Percentiles rank a stretch among this genome's conserved stretches.
Evolutionary conservation across 768 basidiomycete genomes (phyloP).

Genomic region (Clavaria fumosa): DNA sequence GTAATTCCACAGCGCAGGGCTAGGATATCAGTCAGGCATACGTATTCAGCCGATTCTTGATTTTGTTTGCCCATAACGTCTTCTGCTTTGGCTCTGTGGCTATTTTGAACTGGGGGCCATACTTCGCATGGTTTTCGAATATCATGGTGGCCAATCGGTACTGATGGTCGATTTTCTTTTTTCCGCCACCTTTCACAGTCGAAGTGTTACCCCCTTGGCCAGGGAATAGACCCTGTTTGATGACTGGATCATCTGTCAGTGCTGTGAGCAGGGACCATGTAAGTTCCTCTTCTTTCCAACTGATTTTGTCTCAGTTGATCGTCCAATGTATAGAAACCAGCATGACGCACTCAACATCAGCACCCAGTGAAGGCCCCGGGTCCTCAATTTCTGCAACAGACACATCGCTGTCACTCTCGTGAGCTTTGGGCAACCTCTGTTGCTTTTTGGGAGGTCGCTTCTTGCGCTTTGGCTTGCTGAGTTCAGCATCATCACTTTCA

Average conservation of each 20-base stretch:
- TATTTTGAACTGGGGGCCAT: slow-evolving; percentile 3
- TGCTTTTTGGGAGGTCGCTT: too few species aligned
- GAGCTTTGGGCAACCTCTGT: too few species aligned
- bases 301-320: too few species aligned
- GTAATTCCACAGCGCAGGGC: neutral
- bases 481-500: too few species aligned
- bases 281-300: too few species aligned
- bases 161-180: slow-evolving; percentile 9
- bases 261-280: slow-evolving; percentile 3
- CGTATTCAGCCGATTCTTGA: slow-evolving; percentile 6
- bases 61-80: slow-evolving; percentile 1
- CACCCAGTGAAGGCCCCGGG: too few species aligned
- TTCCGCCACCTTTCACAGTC: slow-evolving; percentile 7
- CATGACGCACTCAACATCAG: too few species aligned
- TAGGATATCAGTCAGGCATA: neutral
- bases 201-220: slow-evolving; percentile 8
- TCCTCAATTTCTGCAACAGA: too few species aligned
- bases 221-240: slow-evolving; percentile 13
- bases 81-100: neutral
- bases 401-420: too few species aligned
- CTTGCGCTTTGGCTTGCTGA: too few species aligned
- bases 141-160: slow-evolving; percentile 5
- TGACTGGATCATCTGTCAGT: slow-evolving; percentile 4
- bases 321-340: too few species aligned
- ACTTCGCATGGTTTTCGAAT: slow-evolving; percentile 9